phyloP scores from a whole-genome alignment of 2,329 filamentous ascomycete species.

The Cladosporium cucumerinum region DNA sequence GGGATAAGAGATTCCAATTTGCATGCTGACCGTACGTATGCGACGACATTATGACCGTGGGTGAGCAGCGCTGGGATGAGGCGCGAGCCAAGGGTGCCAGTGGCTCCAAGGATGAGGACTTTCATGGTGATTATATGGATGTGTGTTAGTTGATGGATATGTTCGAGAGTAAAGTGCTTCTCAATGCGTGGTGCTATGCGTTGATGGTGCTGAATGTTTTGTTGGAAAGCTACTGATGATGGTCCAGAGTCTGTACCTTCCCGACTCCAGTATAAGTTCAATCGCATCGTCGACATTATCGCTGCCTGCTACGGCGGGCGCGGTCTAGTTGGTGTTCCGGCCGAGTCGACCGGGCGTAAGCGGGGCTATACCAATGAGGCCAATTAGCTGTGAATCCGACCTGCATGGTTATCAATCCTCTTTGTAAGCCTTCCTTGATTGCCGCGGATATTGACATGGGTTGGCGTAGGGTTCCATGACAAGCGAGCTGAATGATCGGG shows the following conservation, averaged over 20 bases:
- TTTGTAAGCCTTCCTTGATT: not conserved
- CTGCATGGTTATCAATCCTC: not conserved
- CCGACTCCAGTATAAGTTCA: not conserved
- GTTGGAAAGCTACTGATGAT: not conserved
- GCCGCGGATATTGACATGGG: not conserved
- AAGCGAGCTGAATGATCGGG: not conserved
- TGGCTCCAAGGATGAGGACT: conserved; percentile 23
- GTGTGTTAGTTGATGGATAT: not conserved
- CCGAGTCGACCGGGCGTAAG: conserved; percentile 2
- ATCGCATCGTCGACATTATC: not conserved
- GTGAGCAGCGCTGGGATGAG: conserved; percentile 31
- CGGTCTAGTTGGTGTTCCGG: not conserved
- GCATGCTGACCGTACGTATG: conserved; percentile 39
- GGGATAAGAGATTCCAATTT: conserved; percentile 41
- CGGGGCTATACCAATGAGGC: not conserved
- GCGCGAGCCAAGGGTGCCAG: conserved; percentile 22
- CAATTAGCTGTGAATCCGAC: not conserved
- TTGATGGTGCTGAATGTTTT: not conserved
- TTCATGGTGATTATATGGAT: conserved; percentile 11
- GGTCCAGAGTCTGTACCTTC: not conserved
- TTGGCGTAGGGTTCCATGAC: not conserved
- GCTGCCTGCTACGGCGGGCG: not conserved
- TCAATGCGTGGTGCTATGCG: not conserved
- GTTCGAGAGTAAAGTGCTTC: not conserved
- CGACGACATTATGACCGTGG: conserved; percentile 38